phyloP scores from a whole-genome alignment of 768 basidiomycete genomes.

The Lyophyllum atratum region DNA sequence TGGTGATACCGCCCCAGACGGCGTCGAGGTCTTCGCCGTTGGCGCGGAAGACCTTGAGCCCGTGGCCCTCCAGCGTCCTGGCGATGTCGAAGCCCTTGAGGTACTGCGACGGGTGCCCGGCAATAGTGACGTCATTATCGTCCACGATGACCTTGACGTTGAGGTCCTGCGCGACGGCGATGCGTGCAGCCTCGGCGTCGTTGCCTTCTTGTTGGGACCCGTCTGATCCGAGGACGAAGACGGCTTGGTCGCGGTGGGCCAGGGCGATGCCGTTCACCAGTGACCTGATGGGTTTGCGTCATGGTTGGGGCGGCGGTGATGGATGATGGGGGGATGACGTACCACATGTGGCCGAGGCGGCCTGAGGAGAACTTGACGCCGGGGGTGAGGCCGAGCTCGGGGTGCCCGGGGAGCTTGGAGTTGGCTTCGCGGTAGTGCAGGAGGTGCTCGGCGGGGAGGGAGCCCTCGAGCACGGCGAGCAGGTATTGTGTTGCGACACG shows the following conservation, averaged over 20 bases:
- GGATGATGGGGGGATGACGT: constrained; percentile 13
- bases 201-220: constrained; percentile 93
- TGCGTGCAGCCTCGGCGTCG: constrained; percentile 85
- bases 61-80: constrained; percentile 80
- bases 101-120: constrained; percentile 89
- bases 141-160: constrained; percentile 89
- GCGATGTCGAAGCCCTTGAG: constrained; percentile 74
- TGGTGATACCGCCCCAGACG: constrained; percentile 67
- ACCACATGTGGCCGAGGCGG: constrained; percentile 92
- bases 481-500: constrained; percentile 91
- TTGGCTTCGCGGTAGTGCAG: constrained; percentile 85
- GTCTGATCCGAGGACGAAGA: constrained; percentile 87
- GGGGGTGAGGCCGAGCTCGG: constrained; percentile 88
- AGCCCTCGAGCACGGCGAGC: constrained; percentile 74
- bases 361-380: constrained; percentile 93
- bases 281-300: constrained; percentile 43
- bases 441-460: constrained; percentile 72
- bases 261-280: constrained; percentile 84
- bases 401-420: constrained; percentile 86
- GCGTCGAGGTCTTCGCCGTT: constrained; percentile 81
- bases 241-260: constrained; percentile 72
- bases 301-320: background rate
- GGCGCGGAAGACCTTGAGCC: constrained; percentile 72
- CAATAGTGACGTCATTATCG: constrained; percentile 90
- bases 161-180: constrained; percentile 81